Conservation (phyloP, 2,329 filamentous ascomycete genomes). For the Penicillium sp. region DNA sequence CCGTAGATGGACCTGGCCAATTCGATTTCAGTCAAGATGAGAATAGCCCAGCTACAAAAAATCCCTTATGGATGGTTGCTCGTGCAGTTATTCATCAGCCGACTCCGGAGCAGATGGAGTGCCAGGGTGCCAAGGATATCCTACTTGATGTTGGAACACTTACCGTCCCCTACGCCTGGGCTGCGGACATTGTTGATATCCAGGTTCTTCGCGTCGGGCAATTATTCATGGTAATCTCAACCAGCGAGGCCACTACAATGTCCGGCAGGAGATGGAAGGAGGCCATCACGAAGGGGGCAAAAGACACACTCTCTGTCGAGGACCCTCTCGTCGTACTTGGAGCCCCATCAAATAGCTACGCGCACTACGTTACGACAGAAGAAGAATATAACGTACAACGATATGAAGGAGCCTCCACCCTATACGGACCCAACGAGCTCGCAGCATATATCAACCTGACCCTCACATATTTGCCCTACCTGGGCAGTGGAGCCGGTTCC, state of each 20-base stretch:
- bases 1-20: constrained; percentile 84
- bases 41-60: constrained; percentile 69
- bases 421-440: constrained; percentile 82
- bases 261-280: constrained; percentile 83
- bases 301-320: constrained; percentile 54
- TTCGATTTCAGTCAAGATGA: constrained; percentile 94
- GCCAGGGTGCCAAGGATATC: constrained; percentile 82
- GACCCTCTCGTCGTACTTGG: constrained; percentile 79
- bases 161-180: constrained; percentile 79
- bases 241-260: constrained; percentile 93
- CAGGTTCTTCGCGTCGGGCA: constrained; percentile 85
- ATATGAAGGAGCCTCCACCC: constrained; percentile 92
- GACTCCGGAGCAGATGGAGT: constrained; percentile 69
- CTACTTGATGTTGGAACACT: constrained; percentile 86
- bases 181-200: constrained; percentile 87
- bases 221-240: constrained; percentile 79
- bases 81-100: constrained; percentile 74
- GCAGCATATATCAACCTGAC: constrained; percentile 88
- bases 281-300: constrained; percentile 63
- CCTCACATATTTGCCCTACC: constrained; percentile 70
- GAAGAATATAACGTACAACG: constrained; percentile 85
- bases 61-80: constrained; percentile 80
- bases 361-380: constrained; percentile 77
- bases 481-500: constrained; percentile 55
- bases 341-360: constrained; percentile 88